Evolutionary conservation across 805 yeast species (phyloP).

Genomic region (Gaillardinia entomophila): DNA sequence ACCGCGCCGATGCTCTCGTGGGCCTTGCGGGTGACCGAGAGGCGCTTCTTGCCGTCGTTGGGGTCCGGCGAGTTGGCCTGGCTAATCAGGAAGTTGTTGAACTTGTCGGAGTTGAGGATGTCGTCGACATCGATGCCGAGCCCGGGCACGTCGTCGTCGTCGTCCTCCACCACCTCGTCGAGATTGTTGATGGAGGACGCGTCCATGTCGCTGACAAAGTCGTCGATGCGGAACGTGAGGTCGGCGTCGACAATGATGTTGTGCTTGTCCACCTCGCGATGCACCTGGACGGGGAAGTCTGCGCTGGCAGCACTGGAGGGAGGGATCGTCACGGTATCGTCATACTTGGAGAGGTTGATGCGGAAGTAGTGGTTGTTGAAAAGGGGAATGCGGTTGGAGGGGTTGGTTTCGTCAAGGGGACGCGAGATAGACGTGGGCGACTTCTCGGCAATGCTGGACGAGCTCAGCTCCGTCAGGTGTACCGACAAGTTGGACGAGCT

Average conservation of each 20-base stretch:
- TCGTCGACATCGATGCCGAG: constrained; percentile 40
- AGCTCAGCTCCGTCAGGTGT: constrained; percentile 18
- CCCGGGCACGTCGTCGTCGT: constrained; percentile 33
- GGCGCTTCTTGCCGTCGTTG: constrained; percentile 1
- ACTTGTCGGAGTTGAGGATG: constrained; percentile 34
- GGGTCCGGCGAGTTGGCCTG: constrained; percentile 11
- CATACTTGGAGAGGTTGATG: constrained; percentile 28
- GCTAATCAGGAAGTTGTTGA: constrained; percentile 19
- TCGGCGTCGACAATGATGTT: constrained; percentile 24
- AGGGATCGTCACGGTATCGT: constrained; percentile 19
- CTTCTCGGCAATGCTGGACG: constrained; percentile 5
- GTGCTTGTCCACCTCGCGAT: constrained; percentile 16
- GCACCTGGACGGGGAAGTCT: no score
- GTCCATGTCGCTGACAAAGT: constrained; percentile 25
- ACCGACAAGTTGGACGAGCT: constrained; percentile 17
- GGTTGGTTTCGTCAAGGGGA: constrained; percentile 8
- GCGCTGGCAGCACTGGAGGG: no score
- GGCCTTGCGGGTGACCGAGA: background rate
- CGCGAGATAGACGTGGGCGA: background rate
- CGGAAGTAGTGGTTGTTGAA: constrained; percentile 33
- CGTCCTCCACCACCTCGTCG: constrained; percentile 11
- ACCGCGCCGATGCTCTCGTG: background rate
- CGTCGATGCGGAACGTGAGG: constrained; percentile 30
- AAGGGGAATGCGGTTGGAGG: constrained; percentile 21
- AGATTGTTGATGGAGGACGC: constrained; percentile 7